Base-by-base conservation (phyloP, 768 basidiomycete species). In the Cyclocybe cylindracea region DNA sequence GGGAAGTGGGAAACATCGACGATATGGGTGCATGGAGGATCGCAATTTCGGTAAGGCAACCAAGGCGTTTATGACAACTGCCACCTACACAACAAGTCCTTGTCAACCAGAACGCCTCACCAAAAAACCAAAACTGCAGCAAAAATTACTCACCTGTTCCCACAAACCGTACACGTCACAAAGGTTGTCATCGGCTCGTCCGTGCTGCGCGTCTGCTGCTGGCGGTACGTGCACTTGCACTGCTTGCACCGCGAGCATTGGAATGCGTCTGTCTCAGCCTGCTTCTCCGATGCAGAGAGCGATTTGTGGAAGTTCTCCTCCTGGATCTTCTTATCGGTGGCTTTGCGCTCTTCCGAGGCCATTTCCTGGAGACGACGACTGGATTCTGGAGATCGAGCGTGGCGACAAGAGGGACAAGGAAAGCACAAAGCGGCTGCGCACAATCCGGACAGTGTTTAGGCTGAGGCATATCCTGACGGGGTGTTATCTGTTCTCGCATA, bases 171-270 rank as follows among this genome's bases (percentile, higher is more conserved):
- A 64, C 74, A 92, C 84, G 91, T 94, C 58, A 94, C 91, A 66
- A 94, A 96, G n/a, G 94, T 95, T 2, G 96, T 98, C 95, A 98
- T 98, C 18, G 96, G 95, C 72, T 98, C 97, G 73, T 98, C 97
- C 7, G 97, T 96, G 64, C 91, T 94, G 49, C 97, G 82, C 7
- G 97, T 99, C 67, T 99, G 97, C 61, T 93, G 92, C 75, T 98
- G 94, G 59, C 92, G 88, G 62, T 97, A 98, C 40, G 88, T 82
- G 61, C 92, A 91, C 73, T 94, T 92, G 61, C 89, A 75, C 87
- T 89, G 89, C 62, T 94, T 95, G 84, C 97, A 99, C 60, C 91
- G 82, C 8, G 85, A 80, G 64, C 97, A 99, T 67, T 98, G 93
- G 89, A 99, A 99, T 2, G 92, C 95, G 57, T 94, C 92, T 1